A percentile compares a stretch with the other conserved stretches of the same genome.
Conservation (phyloP, 2,329 filamentous ascomycete species). For the Lasiodiplodia theobromae region DNA sequence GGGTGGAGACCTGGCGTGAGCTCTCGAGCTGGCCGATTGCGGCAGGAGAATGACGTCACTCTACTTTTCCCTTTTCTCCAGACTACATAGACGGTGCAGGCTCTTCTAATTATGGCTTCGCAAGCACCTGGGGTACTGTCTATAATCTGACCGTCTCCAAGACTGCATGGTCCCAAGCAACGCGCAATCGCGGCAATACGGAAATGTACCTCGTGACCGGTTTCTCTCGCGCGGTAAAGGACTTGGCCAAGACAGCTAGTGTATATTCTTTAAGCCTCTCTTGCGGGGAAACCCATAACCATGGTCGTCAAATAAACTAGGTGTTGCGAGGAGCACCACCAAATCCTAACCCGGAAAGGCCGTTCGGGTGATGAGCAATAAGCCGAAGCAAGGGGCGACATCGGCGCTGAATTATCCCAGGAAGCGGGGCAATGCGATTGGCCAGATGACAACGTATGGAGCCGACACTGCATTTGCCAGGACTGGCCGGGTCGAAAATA, state of each 20-base stretch:
- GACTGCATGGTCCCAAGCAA: too few species aligned
- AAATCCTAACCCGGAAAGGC: background rate
- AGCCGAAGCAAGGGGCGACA: background rate
- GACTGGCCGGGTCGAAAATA: background rate
- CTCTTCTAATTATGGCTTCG: background rate
- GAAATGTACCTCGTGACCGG: too few species aligned
- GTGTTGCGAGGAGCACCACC: too few species aligned
- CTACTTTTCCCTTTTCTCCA: background rate
- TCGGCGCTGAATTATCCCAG: background rate
- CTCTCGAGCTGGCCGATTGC: background rate
- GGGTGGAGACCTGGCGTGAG: constrained; percentile 20
- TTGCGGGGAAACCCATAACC: too few species aligned
- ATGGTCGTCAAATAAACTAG: background rate
- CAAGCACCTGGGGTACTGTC: too few species aligned
- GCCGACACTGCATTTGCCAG: background rate
- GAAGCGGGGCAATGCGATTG: background rate
- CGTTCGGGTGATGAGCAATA: background rate
- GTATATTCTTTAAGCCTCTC: too few species aligned
- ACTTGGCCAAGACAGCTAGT: too few species aligned
- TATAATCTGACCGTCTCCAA: too few species aligned
- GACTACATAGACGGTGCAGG: background rate
- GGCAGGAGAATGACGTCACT: background rate
- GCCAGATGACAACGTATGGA: too few species aligned
- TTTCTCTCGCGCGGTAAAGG: too few species aligned
- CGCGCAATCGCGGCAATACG: too few species aligned